Base-by-base conservation (phyloP, 148 eudicot genomes). In the Rhododendron vialii region DNA sequence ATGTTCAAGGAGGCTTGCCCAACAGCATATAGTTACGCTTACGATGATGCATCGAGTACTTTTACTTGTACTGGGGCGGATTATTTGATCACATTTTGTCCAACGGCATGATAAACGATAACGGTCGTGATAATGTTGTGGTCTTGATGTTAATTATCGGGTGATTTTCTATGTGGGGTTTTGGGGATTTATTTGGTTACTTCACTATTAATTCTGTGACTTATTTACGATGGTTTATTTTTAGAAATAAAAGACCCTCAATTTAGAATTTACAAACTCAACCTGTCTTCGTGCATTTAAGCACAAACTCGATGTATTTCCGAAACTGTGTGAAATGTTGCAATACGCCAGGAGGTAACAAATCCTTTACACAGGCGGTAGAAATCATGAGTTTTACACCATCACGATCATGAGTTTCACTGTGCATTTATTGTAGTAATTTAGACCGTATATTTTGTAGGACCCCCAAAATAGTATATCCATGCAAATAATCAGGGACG, bases 1-100 rank as follows among this genome's bases (percentile, higher is more conserved):
- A 86, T 92, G 81, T 96, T 96, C 83, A 96, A 96, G 92, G 81
- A 22, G 38, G 98, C 96, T 50, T 96, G 98, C 75, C 98, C 98
- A 0, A 76, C 90, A 4, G 98, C 98, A 3, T 96, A 94, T 63
- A 94, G 95, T 85, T 96, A 96, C 30, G 99, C 99, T 0, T 96
- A 93, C n/a, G 99, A 96, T 74, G 98, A 96, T 86, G 89, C 89
- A 8, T 86, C 99, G 4, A 96, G 98, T 78, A 95, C 95, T 0
- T 94, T 90, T 82, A 93, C 99, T 28, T 96, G 99, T 83, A 86
- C 93, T 9, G 96, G 92, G 1, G 55, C 98, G 0, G 93, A 95
- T 76, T 96, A 96, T 47, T 47, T 91, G 85, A 96, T 96, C 85
- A 93, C 93, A 3, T 96, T 95, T 84, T 96, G 98, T 84, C 94